Percentiles rank a stretch among this genome's conserved stretches.
phyloP scores from a whole-genome alignment of 2,329 filamentous ascomycete genomes.

The Claviceps purpurea region DNA sequence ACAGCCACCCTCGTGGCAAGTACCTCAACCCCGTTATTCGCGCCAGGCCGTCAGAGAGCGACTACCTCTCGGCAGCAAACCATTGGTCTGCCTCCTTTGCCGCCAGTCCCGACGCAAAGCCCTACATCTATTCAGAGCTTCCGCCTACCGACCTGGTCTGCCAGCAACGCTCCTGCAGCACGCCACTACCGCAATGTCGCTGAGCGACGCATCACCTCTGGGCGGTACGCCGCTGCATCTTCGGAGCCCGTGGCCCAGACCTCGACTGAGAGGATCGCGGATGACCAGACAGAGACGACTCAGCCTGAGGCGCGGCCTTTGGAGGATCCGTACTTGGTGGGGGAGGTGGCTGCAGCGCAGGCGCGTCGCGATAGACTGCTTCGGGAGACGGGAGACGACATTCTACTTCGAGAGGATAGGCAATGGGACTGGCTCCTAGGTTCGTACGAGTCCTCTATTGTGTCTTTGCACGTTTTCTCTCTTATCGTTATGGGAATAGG shows the following conservation, averaged over 20 bases:
- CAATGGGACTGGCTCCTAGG: slow-evolving; percentile 49
- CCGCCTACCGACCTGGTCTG: slow-evolving; percentile 46
- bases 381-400: slow-evolving; percentile 40
- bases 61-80: slow-evolving; percentile 19
- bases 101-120: slow-evolving; percentile 23
- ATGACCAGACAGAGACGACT: neutral
- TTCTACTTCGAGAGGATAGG: slow-evolving; percentile 42
- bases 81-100: slow-evolving; percentile 38
- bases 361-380: slow-evolving; percentile 44
- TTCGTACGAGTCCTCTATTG: slow-evolving; percentile 21
- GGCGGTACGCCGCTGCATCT: slow-evolving; percentile 21
- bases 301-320: slow-evolving; percentile 29
- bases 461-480: neutral
- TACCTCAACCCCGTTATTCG: slow-evolving; percentile 2
- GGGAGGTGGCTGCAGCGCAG: slow-evolving; percentile 46
- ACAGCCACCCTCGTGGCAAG: slow-evolving; percentile 2
- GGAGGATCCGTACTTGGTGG: slow-evolving; percentile 56
- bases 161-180: slow-evolving; percentile 37
- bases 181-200: slow-evolving; percentile 53
- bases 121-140: slow-evolving; percentile 37
- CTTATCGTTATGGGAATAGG: neutral
- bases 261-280: neutral
- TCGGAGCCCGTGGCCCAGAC: slow-evolving; percentile 13
- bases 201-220: slow-evolving; percentile 41
- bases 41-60: slow-evolving; percentile 9